phyloP scores from a whole-genome alignment of 192 early-diverging fungal species.

The Backusella australiensis region DNA sequence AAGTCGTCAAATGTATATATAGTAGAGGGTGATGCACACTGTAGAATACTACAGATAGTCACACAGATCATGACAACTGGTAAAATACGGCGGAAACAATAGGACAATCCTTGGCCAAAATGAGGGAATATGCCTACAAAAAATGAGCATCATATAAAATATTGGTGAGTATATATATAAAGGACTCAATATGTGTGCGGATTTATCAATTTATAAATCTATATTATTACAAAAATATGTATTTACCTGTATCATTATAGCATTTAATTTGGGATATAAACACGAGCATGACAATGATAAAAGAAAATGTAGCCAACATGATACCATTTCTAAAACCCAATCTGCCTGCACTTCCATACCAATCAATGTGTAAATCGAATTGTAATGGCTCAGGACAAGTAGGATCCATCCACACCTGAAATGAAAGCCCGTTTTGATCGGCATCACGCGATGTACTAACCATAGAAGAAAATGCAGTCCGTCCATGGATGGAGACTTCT shows the following conservation, averaged over 20 bases:
- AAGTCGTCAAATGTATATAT: slow-evolving; percentile 24
- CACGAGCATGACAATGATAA: slow-evolving; percentile 59
- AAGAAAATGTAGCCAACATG: slow-evolving; percentile 64
- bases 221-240: background rate
- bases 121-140: slow-evolving; percentile 35
- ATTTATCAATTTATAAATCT: background rate
- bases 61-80: slow-evolving; percentile 36
- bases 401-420: slow-evolving; percentile 57
- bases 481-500: slow-evolving; percentile 53
- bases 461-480: slow-evolving; percentile 40
- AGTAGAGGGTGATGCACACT: slow-evolving; percentile 27
- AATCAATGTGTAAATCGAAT: slow-evolving; percentile 54
- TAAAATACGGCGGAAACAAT: slow-evolving; percentile 33
- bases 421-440: slow-evolving; percentile 37
- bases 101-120: slow-evolving; percentile 39
- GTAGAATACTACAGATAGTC: slow-evolving; percentile 32
- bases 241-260: slow-evolving; percentile 31
- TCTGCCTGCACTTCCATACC: slow-evolving; percentile 68
- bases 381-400: slow-evolving; percentile 41
- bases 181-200: background rate
- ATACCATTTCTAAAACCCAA: slow-evolving; percentile 71
- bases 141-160: background rate
- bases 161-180: background rate
- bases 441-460: slow-evolving; percentile 1
- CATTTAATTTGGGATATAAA: slow-evolving; percentile 44